These are phyloP conservation scores for Ophiostoma quercus DNA, from an alignment of 2,329 filamentous ascomycete genomes.

Conservation along the genomic window DNA sequence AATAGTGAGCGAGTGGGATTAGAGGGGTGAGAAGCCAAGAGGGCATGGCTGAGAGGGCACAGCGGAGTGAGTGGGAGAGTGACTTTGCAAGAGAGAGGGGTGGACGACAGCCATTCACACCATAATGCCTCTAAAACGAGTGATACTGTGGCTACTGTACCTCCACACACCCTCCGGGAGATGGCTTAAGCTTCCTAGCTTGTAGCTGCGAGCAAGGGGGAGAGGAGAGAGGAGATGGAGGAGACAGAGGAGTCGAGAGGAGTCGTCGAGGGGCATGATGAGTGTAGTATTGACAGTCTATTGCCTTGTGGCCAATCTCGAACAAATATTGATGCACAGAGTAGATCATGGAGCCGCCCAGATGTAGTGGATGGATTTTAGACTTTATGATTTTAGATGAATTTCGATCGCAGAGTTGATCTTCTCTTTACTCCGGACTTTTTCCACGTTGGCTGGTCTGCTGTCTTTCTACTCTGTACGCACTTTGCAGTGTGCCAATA, in stretches of 20 bases:
- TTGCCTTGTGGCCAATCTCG: too few species aligned
- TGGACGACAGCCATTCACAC: too few species aligned
- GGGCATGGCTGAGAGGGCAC: too few species aligned
- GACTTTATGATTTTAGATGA: too few species aligned
- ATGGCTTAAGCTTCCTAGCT: neutral
- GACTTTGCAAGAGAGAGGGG: too few species aligned
- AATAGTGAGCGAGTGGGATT: neutral
- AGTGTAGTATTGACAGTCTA: neutral
- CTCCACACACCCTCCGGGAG: neutral
- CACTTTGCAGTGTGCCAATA: too few species aligned
- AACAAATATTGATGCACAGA: neutral
- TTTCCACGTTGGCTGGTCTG: neutral
- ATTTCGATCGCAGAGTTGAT: neutral
- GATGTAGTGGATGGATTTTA: neutral
- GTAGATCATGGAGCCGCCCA: neutral
- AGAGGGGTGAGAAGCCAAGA: neutral
- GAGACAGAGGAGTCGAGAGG: too few species aligned
- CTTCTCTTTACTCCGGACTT: neutral
- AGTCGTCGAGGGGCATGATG: too few species aligned
- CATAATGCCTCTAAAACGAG: too few species aligned
- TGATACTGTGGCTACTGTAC: neutral
- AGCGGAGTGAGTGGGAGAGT: too few species aligned
- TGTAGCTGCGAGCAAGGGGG: neutral
- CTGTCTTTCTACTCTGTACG: too few species aligned
- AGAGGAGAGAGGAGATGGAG: too few species aligned